Percentiles rank a stretch among this genome's conserved stretches.
These are phyloP conservation scores for Ogataea neopini DNA, from an alignment of 805 yeast genomes.

Conservation along the genomic window DNA sequence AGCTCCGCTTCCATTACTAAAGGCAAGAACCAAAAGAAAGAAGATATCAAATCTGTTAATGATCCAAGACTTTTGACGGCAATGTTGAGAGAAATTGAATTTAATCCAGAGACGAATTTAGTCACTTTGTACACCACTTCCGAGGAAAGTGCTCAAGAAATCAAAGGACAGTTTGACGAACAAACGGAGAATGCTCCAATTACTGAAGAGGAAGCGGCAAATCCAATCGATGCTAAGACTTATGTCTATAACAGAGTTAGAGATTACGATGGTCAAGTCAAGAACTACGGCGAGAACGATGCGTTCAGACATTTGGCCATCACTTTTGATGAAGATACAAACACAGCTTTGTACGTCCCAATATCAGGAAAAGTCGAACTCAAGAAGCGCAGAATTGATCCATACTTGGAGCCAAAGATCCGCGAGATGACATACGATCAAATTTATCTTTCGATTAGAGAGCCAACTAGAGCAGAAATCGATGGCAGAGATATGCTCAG, in stretches of 20 bases:
- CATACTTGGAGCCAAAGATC: constrained; percentile 54
- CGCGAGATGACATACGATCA: constrained; percentile 60
- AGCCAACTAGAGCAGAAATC: constrained; percentile 70
- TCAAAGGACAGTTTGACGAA: constrained; percentile 47
- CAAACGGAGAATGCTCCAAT: constrained; percentile 47
- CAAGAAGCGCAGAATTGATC: constrained; percentile 79
- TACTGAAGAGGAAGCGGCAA: constrained; percentile 47
- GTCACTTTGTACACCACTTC: constrained; percentile 64
- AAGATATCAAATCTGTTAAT: constrained; percentile 32
- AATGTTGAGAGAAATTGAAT: constrained; percentile 71
- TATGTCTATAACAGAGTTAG: constrained; percentile 64
- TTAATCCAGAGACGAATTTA: constrained; percentile 67
- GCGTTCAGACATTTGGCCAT: constrained; percentile 66
- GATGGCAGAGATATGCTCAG: constrained; percentile 66
- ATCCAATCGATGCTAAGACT: constrained; percentile 38
- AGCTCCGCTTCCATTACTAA: constrained; percentile 53
- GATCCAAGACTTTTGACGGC: constrained; percentile 52
- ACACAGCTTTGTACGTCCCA: constrained; percentile 74
- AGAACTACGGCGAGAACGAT: constrained; percentile 43
- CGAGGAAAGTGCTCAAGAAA: constrained; percentile 40
- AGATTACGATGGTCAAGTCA: constrained; percentile 75
- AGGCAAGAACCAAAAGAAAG: constrained; percentile 36
- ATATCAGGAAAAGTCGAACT: constrained; percentile 74
- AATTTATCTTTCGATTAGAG: constrained; percentile 63
- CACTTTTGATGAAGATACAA: constrained; percentile 54